A percentile compares a stretch with the other conserved stretches of the same genome.
Conservation (phyloP, 2,329 filamentous ascomycete species). For the Fusarium oligoseptatum region DNA sequence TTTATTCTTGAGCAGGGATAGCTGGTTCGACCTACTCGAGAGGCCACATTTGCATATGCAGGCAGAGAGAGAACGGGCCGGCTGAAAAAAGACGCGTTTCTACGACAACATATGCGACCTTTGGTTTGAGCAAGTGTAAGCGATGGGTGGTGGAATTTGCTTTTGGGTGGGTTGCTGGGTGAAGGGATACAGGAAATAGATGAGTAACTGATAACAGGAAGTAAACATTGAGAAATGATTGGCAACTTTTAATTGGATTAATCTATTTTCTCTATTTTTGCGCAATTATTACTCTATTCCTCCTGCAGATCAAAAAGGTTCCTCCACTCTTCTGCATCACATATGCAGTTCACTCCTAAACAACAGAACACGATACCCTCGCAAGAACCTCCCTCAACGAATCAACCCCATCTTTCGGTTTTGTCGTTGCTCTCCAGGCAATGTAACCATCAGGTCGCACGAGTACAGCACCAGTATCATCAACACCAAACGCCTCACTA, state of each 20-base stretch:
- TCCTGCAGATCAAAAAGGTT: background rate
- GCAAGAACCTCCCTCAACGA: background rate
- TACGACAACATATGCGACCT: background rate
- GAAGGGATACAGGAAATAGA: background rate
- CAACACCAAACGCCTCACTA: conserved; percentile 1
- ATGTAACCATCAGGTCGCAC: conserved; percentile 30
- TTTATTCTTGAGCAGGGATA: background rate
- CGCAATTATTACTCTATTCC: background rate
- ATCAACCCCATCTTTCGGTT: background rate
- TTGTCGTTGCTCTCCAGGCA: conserved; percentile 18
- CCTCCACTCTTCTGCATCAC: background rate
- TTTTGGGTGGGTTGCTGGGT: background rate
- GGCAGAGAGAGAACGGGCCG: background rate
- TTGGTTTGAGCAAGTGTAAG: background rate
- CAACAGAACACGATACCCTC: background rate
- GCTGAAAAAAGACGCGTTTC: background rate
- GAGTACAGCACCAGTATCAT: conserved; percentile 10
- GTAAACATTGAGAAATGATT: background rate
- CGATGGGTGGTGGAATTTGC: background rate
- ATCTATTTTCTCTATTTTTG: background rate
- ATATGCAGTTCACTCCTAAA: background rate
- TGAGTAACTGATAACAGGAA: background rate
- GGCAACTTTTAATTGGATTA: background rate
- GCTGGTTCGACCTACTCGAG: background rate
- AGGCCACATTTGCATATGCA: background rate